A percentile compares a stretch with the other conserved stretches of the same genome.
These are phyloP conservation scores for Tolypocladium cylindrosporum DNA, from an alignment of 2,329 filamentous ascomycete species.

Conservation along the genomic window DNA sequence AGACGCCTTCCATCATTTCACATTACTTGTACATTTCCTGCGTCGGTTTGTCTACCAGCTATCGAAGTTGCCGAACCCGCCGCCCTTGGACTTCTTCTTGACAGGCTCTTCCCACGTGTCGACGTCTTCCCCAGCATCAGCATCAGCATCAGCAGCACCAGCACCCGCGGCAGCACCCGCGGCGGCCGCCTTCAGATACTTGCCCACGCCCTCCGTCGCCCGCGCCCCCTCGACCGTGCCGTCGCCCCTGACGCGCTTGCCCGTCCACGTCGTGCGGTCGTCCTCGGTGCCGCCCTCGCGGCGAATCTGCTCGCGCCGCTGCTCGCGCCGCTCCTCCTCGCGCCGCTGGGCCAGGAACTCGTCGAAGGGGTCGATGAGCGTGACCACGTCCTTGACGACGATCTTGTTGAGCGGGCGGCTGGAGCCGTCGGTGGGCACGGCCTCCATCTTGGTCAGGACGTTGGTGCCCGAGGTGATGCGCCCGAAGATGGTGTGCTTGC, in stretches of 20 bases:
- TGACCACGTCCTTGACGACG: conserved; percentile 68
- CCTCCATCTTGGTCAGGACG: conserved; percentile 67
- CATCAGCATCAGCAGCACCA: conserved; percentile 39
- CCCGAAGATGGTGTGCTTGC: conserved; percentile 96
- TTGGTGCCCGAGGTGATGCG: conserved; percentile 69
- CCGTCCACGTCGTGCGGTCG: conserved; percentile 90
- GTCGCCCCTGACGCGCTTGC: conserved; percentile 70
- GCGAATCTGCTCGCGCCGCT: conserved; percentile 51
- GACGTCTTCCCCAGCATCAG: conserved; percentile 47
- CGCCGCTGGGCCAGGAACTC: conserved; percentile 75
- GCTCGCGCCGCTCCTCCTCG: conserved; percentile 48
- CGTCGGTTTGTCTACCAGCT: conserved; percentile 53
- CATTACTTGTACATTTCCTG: background rate
- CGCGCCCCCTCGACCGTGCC: conserved; percentile 42
- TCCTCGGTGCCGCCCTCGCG: conserved; percentile 68
- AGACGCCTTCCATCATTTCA: background rate
- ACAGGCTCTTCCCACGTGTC: conserved; percentile 60
- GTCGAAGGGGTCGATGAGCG: conserved; percentile 91
- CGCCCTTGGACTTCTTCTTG: conserved; percentile 68
- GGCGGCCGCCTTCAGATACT: conserved; percentile 62
- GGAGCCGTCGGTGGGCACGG: conserved; percentile 61
- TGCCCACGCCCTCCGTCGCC: conserved; percentile 50
- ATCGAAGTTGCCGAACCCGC: conserved; percentile 93
- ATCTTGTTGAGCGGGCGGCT: conserved; percentile 72
- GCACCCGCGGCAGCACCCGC: conserved; percentile 4